Percentiles rank a stretch among this genome's conserved stretches.
These are phyloP conservation scores for Dimargaris cristalligena DNA, from an alignment of 192 early-diverging fungal genomes.

Conservation along the genomic window DNA sequence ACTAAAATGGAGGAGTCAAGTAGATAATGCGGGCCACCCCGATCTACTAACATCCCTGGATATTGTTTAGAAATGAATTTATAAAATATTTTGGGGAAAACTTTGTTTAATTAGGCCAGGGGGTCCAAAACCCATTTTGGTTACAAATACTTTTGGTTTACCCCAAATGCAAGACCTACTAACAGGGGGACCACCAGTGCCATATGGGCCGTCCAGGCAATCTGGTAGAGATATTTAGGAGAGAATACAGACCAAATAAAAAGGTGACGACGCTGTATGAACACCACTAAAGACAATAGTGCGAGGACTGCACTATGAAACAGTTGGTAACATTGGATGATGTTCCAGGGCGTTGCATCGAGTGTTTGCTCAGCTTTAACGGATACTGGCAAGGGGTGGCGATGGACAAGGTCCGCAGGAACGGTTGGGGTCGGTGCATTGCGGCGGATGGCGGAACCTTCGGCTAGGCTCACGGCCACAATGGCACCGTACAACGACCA, in stretches of 20 bases:
- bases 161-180: too few species aligned
- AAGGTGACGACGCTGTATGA: slow-evolving; percentile 43
- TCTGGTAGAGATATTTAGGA: slow-evolving; percentile 60
- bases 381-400: too few species aligned
- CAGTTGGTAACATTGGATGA: not conserved
- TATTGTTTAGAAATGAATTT: too few species aligned
- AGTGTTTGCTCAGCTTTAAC: too few species aligned
- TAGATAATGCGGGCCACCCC: too few species aligned
- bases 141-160: too few species aligned
- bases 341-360: not conserved
- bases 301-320: slow-evolving; percentile 17
- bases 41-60: too few species aligned
- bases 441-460: not conserved
- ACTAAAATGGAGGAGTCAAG: too few species aligned
- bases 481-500: slow-evolving; percentile 41
- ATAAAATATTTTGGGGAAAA: too few species aligned
- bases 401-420: slow-evolving; percentile 15
- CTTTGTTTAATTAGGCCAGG: too few species aligned
- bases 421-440: slow-evolving; percentile 5
- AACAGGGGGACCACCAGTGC: too few species aligned
- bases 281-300: slow-evolving; percentile 41
- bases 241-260: slow-evolving; percentile 80
- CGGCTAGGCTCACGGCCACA: slow-evolving; percentile 12
- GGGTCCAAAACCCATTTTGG: too few species aligned
- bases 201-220: slow-evolving; percentile 40